Base-by-base conservation (phyloP, 306 rosid species). In the Oxytropis ochrocephala region DNA sequence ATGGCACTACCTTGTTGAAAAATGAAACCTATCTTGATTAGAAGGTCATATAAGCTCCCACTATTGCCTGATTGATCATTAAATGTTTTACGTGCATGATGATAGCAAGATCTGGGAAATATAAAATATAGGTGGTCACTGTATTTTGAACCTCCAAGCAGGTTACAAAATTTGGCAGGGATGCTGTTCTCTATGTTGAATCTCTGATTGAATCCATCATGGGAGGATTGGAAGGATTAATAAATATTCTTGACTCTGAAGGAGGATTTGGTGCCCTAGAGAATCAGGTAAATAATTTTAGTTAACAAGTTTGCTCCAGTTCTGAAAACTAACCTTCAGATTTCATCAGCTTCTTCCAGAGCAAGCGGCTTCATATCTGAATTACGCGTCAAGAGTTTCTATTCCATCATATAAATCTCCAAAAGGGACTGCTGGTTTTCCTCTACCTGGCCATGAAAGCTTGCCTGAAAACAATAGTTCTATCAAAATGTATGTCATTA, bases 251-350 rank as follows among this genome's bases (percentile, higher is more conserved):
- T 60, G 97, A 94, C 75, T 94, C 98, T 21, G 98, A 94, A 85
- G 98, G 98, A 79, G 98, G 98, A 85, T 88, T 88, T 79, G 98
- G 98, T 41, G 98, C 98, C 61, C 81, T 94, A 33, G 98, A 91
- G 84, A 91, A 68, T 60, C 98, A 94, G 96, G 98, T 94, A 76
- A 64, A 67, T 57, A 74, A 54, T 78, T 60, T 64, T 61, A 47
- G 43, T 75, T 50, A 46, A 78, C 48, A 14, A 48, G 17, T 71
- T 69, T 38, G 50, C 76, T 21, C 21, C 18, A 42, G 69, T 85
- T 69, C 78, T 19, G 52, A 61, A 53, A 76, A 54, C 80, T 85
- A 67, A 83, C 79, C 6, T 77, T 49, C 41, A 52, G 82, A 69
- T 75, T 68, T 68, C 27, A 78, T 75, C 97, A 94, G 98, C 97